Percentiles rank a stretch among this genome's conserved stretches.
These are phyloP conservation scores for Obba rivulosa DNA, from an alignment of 768 basidiomycete species.

Conservation along the genomic window DNA sequence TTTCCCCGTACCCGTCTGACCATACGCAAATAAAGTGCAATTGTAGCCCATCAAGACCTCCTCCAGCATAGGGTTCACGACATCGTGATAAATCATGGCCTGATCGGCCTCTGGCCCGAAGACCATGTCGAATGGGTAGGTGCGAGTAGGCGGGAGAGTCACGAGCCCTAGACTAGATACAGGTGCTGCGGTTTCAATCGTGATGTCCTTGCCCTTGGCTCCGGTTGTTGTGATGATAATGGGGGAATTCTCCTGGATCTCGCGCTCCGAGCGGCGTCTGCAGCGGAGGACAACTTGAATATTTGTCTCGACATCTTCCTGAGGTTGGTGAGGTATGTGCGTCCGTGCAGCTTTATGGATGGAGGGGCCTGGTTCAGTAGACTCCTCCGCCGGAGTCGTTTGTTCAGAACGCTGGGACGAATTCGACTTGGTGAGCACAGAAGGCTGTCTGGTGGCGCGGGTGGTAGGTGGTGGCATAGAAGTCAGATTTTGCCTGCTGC, in stretches of 20 bases:
- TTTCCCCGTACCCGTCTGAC: conserved; percentile 98
- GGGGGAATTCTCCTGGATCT: conserved; percentile 81
- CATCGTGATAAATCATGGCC: conserved; percentile 87
- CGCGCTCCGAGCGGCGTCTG: conserved; percentile 78
- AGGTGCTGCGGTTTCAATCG: conserved; percentile 73
- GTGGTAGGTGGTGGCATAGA: conserved; percentile 34
- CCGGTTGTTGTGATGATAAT: conserved; percentile 80
- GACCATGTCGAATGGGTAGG: conserved; percentile 92
- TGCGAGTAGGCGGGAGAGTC: conserved; percentile 69
- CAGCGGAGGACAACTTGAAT: conserved; percentile 94
- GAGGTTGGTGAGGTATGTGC: not conserved
- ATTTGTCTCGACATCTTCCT: conserved; percentile 62
- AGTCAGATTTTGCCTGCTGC: conserved; percentile 2
- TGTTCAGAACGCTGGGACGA: conserved; percentile 27
- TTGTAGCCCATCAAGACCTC: conserved; percentile 97
- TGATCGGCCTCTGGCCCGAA: conserved; percentile 98
- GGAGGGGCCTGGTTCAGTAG: conserved; percentile 12
- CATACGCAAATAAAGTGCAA: conserved; percentile 96
- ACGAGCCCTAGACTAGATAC: conserved; percentile 68
- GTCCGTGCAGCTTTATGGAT: not conserved
- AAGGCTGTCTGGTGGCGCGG: conserved; percentile 35
- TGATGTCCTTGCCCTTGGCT: conserved; percentile 68
- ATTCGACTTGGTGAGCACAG: conserved; percentile 40
- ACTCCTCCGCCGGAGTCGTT: not conserved
- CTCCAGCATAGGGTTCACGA: conserved; percentile 87